Conservation (phyloP, 495 filamentous ascomycete genomes). For the Podospora bellae-mahoneyi region DNA sequence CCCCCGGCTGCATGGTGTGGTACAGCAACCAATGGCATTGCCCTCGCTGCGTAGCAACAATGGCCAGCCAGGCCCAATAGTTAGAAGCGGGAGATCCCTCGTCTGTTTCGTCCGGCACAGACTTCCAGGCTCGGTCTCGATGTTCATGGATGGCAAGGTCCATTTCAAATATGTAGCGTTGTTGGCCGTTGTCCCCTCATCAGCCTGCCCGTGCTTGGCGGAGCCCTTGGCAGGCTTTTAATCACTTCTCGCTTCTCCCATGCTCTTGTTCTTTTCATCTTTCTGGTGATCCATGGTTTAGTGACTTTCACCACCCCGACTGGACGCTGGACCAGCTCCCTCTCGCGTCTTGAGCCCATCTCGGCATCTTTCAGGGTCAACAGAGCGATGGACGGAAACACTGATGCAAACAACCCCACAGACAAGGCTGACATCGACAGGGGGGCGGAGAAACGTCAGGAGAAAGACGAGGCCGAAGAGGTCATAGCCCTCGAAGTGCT, state of each 20-base stretch:
- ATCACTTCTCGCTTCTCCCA: background rate
- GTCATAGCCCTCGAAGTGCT: background rate
- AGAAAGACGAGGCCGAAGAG: background rate
- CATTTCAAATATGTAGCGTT: background rate
- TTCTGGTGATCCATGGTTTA: background rate
- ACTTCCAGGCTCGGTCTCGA: slow-evolving; percentile 4
- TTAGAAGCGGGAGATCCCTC: background rate
- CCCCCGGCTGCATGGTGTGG: background rate
- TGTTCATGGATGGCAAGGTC: slow-evolving; percentile 3
- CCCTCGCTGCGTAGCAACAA: background rate
- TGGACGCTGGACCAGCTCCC: background rate
- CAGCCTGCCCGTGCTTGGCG: background rate
- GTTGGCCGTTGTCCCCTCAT: background rate
- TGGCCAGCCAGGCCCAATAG: background rate
- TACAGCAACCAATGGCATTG: background rate
- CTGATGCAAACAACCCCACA: slow-evolving; percentile 9
- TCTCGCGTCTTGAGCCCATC: background rate
- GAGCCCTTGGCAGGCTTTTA: slow-evolving; percentile 6
- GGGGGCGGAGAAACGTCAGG: background rate
- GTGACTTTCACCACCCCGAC: background rate
- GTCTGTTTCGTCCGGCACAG: background rate
- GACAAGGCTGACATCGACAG: slow-evolving; percentile 12
- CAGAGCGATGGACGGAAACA: slow-evolving; percentile 17
- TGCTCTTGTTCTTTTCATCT: background rate
- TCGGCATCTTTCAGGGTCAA: background rate